A percentile compares a stretch with the other conserved stretches of the same genome.
Conservation (phyloP, 177 flowering plant genomes). For the Telopea speciosissima region DNA sequence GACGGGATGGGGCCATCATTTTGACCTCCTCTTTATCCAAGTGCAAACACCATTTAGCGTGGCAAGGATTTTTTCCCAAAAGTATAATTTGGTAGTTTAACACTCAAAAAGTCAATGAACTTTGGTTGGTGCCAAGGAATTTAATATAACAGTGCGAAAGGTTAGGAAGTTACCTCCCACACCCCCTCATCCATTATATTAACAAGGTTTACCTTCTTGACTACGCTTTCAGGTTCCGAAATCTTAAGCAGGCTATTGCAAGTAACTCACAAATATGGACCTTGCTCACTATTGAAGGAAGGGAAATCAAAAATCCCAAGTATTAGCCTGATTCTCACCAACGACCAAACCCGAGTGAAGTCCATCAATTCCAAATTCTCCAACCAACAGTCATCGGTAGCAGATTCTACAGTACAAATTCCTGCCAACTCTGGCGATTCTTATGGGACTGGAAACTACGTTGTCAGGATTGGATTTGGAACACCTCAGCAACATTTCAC, state of each 20-base stretch:
- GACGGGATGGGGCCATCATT: too few relatives aligned
- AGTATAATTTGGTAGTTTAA: too few relatives aligned
- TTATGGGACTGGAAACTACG: conserved; percentile 31
- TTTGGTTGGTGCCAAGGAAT: too few relatives aligned
- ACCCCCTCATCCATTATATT: too few relatives aligned
- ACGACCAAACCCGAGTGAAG: conserved; percentile 34
- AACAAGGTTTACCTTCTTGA: too few relatives aligned
- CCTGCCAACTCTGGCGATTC: conserved; percentile 27
- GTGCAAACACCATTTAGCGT: too few relatives aligned
- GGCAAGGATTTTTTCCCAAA: too few relatives aligned
- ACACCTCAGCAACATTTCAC: conserved; percentile 35
- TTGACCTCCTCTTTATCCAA: too few relatives aligned
- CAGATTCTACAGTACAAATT: conserved; percentile 10
- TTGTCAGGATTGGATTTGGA: conserved; percentile 44
- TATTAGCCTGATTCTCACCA: conserved; percentile 17
- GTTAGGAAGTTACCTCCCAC: too few relatives aligned
- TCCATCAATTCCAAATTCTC: conserved; percentile 27
- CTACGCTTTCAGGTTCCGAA: neutral
- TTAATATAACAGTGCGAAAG: too few relatives aligned
- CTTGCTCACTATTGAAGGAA: conserved; percentile 14
- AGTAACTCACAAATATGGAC: conserved; percentile 24
- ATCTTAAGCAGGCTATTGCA: neutral
- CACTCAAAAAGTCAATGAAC: too few relatives aligned
- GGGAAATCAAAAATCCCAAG: neutral
- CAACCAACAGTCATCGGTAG: neutral